A percentile compares a stretch with the other conserved stretches of the same genome.
These are phyloP conservation scores for Coemansia interrupta DNA, from an alignment of 192 early-diverging fungal genomes.

Conservation along the genomic window DNA sequence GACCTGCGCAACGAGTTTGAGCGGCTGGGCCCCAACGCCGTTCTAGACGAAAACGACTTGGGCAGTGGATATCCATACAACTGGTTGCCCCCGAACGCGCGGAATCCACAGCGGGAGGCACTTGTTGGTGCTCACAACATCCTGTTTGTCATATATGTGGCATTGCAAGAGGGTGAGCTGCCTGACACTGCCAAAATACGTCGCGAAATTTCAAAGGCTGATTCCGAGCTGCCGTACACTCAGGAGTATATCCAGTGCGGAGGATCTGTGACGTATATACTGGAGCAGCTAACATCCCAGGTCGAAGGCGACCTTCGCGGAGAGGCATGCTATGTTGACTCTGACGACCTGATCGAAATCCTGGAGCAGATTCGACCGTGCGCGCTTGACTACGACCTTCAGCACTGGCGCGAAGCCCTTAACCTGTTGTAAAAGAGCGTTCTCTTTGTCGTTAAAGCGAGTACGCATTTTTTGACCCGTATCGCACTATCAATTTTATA, in stretches of 20 bases:
- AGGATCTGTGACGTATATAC: constrained; percentile 31
- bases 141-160: constrained; percentile 36
- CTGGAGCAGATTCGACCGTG: constrained; percentile 34
- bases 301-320: constrained; percentile 39
- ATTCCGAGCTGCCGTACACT: constrained; percentile 10
- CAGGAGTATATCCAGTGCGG: constrained; percentile 35
- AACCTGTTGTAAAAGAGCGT: not conserved
- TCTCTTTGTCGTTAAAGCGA: not conserved
- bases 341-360: constrained; percentile 28
- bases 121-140: constrained; percentile 44
- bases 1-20: constrained; percentile 25
- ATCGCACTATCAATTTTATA: no score
- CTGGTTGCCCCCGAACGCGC: constrained; percentile 32
- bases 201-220: constrained; percentile 27
- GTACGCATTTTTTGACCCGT: not conserved
- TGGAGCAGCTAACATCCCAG: constrained; percentile 38
- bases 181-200: constrained; percentile 19
- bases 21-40: constrained; percentile 12
- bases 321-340: constrained; percentile 30
- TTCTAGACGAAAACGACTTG: constrained; percentile 15
- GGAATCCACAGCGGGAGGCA: constrained; percentile 21
- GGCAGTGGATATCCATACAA: constrained; percentile 40
- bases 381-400: constrained; percentile 28
- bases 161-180: constrained; percentile 31
- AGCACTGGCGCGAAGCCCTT: constrained; percentile 29